Evolutionary conservation across 2,329 filamentous ascomycete species (phyloP), one percentile per base, ranked within the genome.

Genomic region (Pezizomycotina sp.): DNA sequence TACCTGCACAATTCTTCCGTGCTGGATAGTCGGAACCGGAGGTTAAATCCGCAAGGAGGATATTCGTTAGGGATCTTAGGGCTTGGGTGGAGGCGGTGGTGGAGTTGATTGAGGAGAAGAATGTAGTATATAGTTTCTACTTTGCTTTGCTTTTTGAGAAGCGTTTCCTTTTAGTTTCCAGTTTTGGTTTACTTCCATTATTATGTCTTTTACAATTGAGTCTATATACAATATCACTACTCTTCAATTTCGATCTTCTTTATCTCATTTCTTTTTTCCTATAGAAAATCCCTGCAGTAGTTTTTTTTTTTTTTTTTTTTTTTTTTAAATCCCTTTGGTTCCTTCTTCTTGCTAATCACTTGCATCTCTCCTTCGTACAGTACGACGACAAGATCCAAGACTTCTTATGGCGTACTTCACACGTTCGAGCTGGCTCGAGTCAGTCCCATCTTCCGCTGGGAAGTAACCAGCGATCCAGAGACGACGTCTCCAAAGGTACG

Each of bases 381-480:
- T 18, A 28, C 4, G 45, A 48, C 33, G 46, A 48, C 37, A 47
- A 47, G 31, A 42, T 48, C 6, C 46, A 48, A 34, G 45, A 48
- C 19, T 48, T 48, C 16, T 36, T 48, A 22, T 44, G 38, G 12
- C 47, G 47, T 30, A 48, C 46, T 10, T 41, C 45, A 3, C 41
- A 47, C 26, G 46, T 39, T 3, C 32, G 34, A 5, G 14, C 47
- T 27, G 36, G 29, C 6, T 30, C 24, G 5, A 36, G 27, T 15
- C 40, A 32, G 2, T 44, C 46, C 14, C 22, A 32, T 24, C 25
- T 43, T 27, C 42, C 5, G 42, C 45, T 27, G 39, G n/a, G 16
- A 23, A 13, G 29, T 13, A 31, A 25, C 26, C 9, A 9, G 13
- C 10, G 3, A 10, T 2, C 23, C 29, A 9, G 6, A 10, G 10